These are phyloP conservation scores for Rubia peregrina DNA, from an alignment of 305 asterid genomes.

Conservation along the genomic window DNA sequence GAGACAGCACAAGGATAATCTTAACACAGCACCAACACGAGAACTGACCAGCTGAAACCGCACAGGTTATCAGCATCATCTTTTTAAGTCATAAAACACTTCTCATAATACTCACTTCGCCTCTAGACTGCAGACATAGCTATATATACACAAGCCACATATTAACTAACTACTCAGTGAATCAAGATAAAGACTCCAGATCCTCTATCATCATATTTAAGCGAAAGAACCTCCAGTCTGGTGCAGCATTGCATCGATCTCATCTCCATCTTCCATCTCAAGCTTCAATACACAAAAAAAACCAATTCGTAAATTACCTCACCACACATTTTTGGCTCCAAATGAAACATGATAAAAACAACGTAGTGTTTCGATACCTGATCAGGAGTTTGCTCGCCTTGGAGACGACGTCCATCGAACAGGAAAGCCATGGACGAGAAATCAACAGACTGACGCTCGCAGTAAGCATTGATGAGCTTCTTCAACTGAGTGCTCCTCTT, in stretches of 20 bases:
- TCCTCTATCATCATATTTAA: background rate
- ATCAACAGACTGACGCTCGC: slow-evolving; percentile 38
- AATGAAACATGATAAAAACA: background rate
- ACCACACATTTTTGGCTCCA: background rate
- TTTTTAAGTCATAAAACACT: background rate
- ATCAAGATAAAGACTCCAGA: no score
- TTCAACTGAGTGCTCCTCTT: slow-evolving; percentile 35
- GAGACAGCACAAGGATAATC: background rate
- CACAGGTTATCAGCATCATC: background rate
- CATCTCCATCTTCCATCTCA: slow-evolving; percentile 34
- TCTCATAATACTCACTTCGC: background rate
- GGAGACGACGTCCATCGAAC: slow-evolving; percentile 40
- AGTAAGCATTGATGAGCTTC: slow-evolving; percentile 37
- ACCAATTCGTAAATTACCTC: background rate
- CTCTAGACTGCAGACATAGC: no score
- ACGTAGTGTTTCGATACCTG: slow-evolving; percentile 12
- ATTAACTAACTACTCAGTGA: no score
- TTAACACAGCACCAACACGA: background rate
- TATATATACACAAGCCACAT: no score
- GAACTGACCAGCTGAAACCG: background rate
- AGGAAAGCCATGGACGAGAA: slow-evolving; percentile 30
- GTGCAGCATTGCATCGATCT: slow-evolving; percentile 38
- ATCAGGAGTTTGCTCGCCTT: slow-evolving; percentile 38
- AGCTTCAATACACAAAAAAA: slow-evolving; percentile 13
- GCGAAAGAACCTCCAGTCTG: slow-evolving; percentile 25